Base-by-base conservation (phyloP, 1,139 yeast genomes). In the Blastobotrys apis region DNA sequence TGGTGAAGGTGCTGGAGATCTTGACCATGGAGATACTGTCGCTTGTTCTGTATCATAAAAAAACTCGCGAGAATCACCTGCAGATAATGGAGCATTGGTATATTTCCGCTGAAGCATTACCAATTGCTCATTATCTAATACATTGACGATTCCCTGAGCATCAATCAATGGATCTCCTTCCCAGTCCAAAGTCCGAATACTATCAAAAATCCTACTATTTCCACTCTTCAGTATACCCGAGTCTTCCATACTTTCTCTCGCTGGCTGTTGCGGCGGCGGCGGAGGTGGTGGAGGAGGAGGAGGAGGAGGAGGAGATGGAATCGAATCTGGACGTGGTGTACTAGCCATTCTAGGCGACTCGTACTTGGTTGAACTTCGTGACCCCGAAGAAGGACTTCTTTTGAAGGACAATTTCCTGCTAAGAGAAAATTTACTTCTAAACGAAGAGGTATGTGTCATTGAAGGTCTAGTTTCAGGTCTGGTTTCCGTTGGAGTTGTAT, bases 1-100 rank as follows among this genome's bases (percentile, higher is more conserved):
- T 2, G 67, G 66, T 6, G 67, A 62, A 2, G 66, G 64, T 1
- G 64, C 66, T 3, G 65, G 64, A 4, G 67, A 61, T 26, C 53
- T 45, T 5, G 62, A 50, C 67, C 67, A 61, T 1, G 67, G 64
- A 2, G 65, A 60, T 16, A 50, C 48, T 3, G 54, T 37, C 2
- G 56, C 57, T 44, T 63, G 67, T 47, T 63, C 66, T 29, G 56
- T 53, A 40, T 63, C 67, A 32, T 40, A 39, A 19, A 43, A 31
- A 26, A 32, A 37, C 13, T 33, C 41, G 9, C 5, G 27, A 10
- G 10, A 3, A 5, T 22, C 19, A 13, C 5, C 20, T 10, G 37
- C 25, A 16, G 27, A 13, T 33, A 38, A 10, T 38, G 33, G 36
- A n/a, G 36, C 37, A 6, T 23, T 25, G 16, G 51, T 25, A 36